Conservation (phyloP, 148 eudicot species). For the Silene conica region DNA sequence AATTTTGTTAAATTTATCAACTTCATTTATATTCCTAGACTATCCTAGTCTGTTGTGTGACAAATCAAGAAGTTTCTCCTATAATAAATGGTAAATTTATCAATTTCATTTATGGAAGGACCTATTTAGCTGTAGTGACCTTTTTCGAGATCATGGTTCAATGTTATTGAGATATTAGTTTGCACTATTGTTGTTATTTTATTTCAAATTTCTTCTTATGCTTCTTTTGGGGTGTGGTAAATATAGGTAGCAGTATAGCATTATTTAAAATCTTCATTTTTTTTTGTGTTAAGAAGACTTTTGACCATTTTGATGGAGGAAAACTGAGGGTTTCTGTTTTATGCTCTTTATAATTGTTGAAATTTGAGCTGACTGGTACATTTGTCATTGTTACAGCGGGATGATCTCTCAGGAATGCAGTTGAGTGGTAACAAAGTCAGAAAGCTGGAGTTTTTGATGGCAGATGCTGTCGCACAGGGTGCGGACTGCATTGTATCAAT, state of each 20-base stretch:
- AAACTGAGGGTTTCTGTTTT: conserved; percentile 7
- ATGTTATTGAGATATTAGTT: background rate
- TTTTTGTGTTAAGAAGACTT: background rate
- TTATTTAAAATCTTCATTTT: background rate
- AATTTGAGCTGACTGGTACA: conserved; percentile 22
- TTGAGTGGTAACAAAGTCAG: conserved; percentile 97
- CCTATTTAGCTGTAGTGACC: no score
- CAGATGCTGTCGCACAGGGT: conserved; percentile 88
- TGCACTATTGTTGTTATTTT: background rate
- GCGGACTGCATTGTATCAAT: conserved; percentile 83
- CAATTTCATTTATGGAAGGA: no score
- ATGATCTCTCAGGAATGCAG: conserved; percentile 98
- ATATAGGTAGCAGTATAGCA: background rate
- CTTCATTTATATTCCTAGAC: no score
- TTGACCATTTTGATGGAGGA: background rate
- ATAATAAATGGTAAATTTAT: no score
- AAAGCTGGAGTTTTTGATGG: conserved; percentile 93
- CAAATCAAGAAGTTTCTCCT: no score
- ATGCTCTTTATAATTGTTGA: background rate
- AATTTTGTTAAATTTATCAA: no score
- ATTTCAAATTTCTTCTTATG: background rate
- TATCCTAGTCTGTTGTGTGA: no score
- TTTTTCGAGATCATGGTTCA: background rate
- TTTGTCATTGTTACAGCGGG: conserved; percentile 57
- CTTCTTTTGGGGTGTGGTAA: background rate